Evolutionary conservation across 2,329 filamentous ascomycete genomes (phyloP).

Genomic region (Periconia sp.): DNA sequence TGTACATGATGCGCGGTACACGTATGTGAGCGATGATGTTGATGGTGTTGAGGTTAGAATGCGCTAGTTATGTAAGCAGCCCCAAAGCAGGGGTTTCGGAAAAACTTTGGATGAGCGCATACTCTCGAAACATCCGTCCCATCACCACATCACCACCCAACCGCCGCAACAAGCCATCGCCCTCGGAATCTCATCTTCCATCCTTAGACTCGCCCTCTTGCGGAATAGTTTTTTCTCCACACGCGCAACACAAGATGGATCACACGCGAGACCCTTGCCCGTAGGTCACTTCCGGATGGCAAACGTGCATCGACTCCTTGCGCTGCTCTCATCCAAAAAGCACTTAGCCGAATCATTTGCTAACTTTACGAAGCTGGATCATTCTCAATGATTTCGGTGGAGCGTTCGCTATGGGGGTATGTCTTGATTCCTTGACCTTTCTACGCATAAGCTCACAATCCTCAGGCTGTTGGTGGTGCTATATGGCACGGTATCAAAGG

Average conservation of each 20-base stretch:
- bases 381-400: constrained; percentile 96
- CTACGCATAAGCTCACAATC: constrained; percentile 12
- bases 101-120: constrained; percentile 34
- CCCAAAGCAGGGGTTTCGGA: constrained; percentile 16
- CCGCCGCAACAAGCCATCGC: constrained; percentile 13
- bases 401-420: constrained; percentile 93
- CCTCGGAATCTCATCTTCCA: constrained; percentile 25
- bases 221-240: background rate
- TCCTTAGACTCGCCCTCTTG: constrained; percentile 41
- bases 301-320: background rate
- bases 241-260: constrained; percentile 64
- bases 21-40: no score
- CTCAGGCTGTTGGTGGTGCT: constrained; percentile 47
- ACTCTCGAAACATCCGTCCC: constrained; percentile 3
- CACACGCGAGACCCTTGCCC: constrained; percentile 96
- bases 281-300: background rate
- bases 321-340: background rate
- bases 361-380: constrained; percentile 62
- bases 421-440: constrained; percentile 37
- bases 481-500: constrained; percentile 98
- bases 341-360: background rate
- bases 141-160: constrained; percentile 14
- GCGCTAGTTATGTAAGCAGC: no score
- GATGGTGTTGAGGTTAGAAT: background rate
- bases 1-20: background rate